Percentiles rank a stretch among this genome's conserved stretches.
Evolutionary conservation across 78 protist species (phyloP).

Genomic region (Goniomonas avonlea): DNA sequence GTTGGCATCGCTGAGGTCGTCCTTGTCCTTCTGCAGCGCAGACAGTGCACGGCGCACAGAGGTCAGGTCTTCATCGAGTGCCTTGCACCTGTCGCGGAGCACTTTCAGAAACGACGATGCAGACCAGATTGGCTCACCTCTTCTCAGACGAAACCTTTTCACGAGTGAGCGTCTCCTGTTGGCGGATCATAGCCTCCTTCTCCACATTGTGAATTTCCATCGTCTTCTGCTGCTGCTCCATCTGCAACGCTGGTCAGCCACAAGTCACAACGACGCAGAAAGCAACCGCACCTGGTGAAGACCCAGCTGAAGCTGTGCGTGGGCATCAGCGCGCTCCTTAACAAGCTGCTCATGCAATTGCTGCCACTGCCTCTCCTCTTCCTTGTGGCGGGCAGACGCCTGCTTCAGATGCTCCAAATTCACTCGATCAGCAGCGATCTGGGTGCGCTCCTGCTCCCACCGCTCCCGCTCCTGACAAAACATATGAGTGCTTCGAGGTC

Average conservation of each 20-base stretch:
- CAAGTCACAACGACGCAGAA: too few species aligned
- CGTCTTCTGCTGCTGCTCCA: constrained; percentile 18
- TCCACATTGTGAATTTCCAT: neutral
- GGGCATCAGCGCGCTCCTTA: neutral
- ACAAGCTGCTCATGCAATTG: neutral
- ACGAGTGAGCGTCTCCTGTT: neutral
- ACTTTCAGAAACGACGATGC: too few species aligned
- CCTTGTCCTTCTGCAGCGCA: neutral
- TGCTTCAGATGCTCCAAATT: neutral
- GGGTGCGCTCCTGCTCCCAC: neutral
- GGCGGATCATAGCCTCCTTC: neutral
- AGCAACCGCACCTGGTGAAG: too few species aligned
- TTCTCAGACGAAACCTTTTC: neutral
- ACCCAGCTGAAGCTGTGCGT: neutral
- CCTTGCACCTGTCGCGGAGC: too few species aligned
- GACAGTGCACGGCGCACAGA: neutral
- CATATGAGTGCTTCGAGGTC: too few species aligned
- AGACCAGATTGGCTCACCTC: too few species aligned
- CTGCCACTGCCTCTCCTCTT: neutral
- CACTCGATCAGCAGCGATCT: neutral
- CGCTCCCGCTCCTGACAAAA: neutral
- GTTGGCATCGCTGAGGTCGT: too few species aligned
- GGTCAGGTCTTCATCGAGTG: neutral
- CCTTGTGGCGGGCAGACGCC: neutral
- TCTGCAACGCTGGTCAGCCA: too few species aligned